Base-by-base conservation (phyloP, 2,329 filamentous ascomycete genomes). In the Calonectria montana region DNA sequence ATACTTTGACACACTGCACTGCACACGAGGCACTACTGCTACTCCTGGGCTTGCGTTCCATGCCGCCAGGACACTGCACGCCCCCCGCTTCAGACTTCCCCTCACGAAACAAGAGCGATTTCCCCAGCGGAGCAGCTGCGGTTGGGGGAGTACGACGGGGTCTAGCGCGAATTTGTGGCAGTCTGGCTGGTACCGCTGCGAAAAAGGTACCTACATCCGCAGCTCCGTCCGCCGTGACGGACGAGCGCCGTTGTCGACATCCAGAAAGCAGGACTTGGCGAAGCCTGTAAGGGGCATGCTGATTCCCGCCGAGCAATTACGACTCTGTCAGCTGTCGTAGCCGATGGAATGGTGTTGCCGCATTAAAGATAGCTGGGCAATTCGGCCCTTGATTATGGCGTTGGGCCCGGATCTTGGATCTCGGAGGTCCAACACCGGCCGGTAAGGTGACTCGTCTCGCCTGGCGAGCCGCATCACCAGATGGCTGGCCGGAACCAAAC, bases 171-270 rank as follows among this genome's bases (percentile, higher is more conserved):
- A 74, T 71, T 76, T 70, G 43, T 74, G 59, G 67, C 63, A 59
- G 45, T 59, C 53, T 64, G 72, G 76, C 53, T 64, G 72, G 76
- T 78, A 78, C 71, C 75, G 73, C 48, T 50, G n/a, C 21, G 45
- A 53, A 47, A 25, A 74, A 78, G 75, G 61, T 78, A 78, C 76
- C 35, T 72, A 67, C 76, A 78, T 74, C 76, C 76, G 76, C 76
- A 78, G 21, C 39, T 69, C 61, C 67, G 47, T 71, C 48, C 23
- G 43, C 43, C 10, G 23, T 21, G 37, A 64, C 27, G 72, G 37
- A 64, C 27, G 72, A 63, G 65, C 66, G 71, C 64, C 63, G 66
- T 67, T 67, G 45, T 55, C 50, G 15, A 48, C 57, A 27, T 16
- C n/a, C 47, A 47, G 35, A 27, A 55, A 27, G 21, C 53, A 50